A percentile compares a stretch with the other conserved stretches of the same genome.
Conservation (phyloP, 306 rosid genomes). For the Prunus campanulata region DNA sequence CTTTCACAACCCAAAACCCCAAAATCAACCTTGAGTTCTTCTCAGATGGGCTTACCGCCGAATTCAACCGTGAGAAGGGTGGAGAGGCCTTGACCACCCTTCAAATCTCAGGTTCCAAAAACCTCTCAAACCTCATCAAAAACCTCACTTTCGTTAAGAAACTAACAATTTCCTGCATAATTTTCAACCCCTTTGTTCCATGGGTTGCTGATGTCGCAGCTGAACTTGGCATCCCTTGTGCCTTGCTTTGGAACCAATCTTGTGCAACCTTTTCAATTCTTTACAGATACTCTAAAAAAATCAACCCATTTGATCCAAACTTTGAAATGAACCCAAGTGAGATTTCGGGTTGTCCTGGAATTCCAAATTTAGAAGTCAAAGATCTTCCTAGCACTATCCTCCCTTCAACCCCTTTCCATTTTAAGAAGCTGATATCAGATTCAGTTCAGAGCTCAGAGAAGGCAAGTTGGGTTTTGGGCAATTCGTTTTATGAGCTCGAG, state of each 20-base stretch:
- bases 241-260: constrained; percentile 63
- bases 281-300: constrained; percentile 32
- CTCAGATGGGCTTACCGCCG: constrained; percentile 47
- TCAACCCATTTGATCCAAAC: constrained; percentile 4
- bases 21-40: constrained; percentile 41
- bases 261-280: constrained; percentile 43
- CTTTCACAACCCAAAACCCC: background rate
- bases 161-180: constrained; percentile 27
- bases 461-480: constrained; percentile 51
- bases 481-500: constrained; percentile 50
- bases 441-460: constrained; percentile 21
- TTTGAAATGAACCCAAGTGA: constrained; percentile 27
- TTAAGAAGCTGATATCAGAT: background rate
- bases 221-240: constrained; percentile 43
- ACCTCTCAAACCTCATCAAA: constrained; percentile 32
- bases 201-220: constrained; percentile 37
- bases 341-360: constrained; percentile 37
- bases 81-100: constrained; percentile 3
- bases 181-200: constrained; percentile 49
- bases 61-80: constrained; percentile 35
- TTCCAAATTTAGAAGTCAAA: constrained; percentile 34
- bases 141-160: constrained; percentile 11
- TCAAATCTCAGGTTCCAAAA: constrained; percentile 26
- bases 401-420: constrained; percentile 31
- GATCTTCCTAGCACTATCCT: constrained; percentile 52